Evolutionary conservation across 1,139 yeast species (phyloP).

Genomic region (Hyphopichia pseudoburtonii): DNA sequence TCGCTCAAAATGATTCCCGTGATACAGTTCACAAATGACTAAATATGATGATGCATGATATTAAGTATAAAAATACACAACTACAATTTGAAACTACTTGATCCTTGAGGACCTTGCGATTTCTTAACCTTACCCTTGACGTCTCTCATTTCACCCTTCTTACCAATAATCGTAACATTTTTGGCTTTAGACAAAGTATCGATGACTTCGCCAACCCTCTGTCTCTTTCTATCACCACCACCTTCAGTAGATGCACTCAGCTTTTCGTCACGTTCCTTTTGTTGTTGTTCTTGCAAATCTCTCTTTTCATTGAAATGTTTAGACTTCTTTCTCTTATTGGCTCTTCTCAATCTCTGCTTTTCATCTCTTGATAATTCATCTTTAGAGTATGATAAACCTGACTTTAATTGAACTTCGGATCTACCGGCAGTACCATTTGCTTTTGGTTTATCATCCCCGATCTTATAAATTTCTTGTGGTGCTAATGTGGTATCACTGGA

Average conservation of each 20-base stretch:
- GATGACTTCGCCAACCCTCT: slow-evolving; percentile 61
- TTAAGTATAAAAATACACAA: not conserved
- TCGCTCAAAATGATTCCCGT: no score
- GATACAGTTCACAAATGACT: no score
- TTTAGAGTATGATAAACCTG: slow-evolving; percentile 81
- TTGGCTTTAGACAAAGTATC: slow-evolving; percentile 73
- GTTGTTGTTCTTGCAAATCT: slow-evolving; percentile 23
- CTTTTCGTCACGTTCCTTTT: slow-evolving; percentile 17
- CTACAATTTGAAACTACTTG: slow-evolving; percentile 25
- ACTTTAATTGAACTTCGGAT: slow-evolving; percentile 67
- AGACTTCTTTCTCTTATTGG: slow-evolving; percentile 77
- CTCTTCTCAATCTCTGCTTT: slow-evolving; percentile 82
- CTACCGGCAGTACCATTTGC: slow-evolving; percentile 39
- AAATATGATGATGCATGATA: no score
- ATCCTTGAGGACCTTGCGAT: slow-evolving; percentile 17
- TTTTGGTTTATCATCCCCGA: slow-evolving; percentile 49
- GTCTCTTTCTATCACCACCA: slow-evolving; percentile 42
- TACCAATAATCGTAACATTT: slow-evolving; percentile 78
- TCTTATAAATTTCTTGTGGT: slow-evolving; percentile 89
- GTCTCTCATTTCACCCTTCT: slow-evolving; percentile 75
- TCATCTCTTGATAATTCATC: slow-evolving; percentile 85
- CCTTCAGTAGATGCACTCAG: no score
- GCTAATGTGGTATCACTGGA: slow-evolving; percentile 79
- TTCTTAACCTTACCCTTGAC: slow-evolving; percentile 66
- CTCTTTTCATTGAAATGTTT: slow-evolving; percentile 47